Evolutionary conservation across 2,329 filamentous ascomycete species (phyloP), one percentile per base, ranked within the genome.

Genomic region (Pyrenophora seminiperda): DNA sequence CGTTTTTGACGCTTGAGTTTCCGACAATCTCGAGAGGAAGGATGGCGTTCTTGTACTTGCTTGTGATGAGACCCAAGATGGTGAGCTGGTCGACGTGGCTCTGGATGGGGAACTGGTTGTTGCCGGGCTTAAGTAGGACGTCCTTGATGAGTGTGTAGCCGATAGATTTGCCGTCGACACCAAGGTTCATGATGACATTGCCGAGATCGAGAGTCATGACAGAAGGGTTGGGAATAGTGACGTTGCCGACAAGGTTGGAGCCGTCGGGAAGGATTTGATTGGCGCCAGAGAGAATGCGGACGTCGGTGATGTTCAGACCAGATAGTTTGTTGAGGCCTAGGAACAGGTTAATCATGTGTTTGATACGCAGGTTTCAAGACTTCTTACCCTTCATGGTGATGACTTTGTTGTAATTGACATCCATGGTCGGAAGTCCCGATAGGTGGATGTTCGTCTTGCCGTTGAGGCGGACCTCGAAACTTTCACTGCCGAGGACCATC

Each of bases 201-300:
- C 87, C 87, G 77, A 89, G 81, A 27, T 86, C 80, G 43, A 89
- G 77, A n/a, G 79, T 83, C 65, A 87, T 78, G 42, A 82, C 72
- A 1, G 85, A 87, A 5, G 77, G 79, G 69, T 89, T 90, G 58
- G 83, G 84, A 41, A 89, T 85, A 48, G 76, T 75, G 49, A 81
- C 79, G 11, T 75, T 80, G 59, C 80, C 85, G 42, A 79, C 73
- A 73, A 89, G 86, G 74, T 88, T 89, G 65, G 80, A 77, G 55
- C 76, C 79, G 44, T 79, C 74, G 65, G 55, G 19, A 38, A 71
- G 59, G 37, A 61, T 51, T 36, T 65, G 54, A 45, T 76, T 65
- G 11, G 63, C 49, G 20, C 67, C 59, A 15, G 78, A 61, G 27
- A 76, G 69, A 56, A 87, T 78, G 33, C 73, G 72, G 54, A 81